These are phyloP conservation scores for Neoboletus subvelutipes DNA, from an alignment of 768 basidiomycete genomes.

Conservation along the genomic window DNA sequence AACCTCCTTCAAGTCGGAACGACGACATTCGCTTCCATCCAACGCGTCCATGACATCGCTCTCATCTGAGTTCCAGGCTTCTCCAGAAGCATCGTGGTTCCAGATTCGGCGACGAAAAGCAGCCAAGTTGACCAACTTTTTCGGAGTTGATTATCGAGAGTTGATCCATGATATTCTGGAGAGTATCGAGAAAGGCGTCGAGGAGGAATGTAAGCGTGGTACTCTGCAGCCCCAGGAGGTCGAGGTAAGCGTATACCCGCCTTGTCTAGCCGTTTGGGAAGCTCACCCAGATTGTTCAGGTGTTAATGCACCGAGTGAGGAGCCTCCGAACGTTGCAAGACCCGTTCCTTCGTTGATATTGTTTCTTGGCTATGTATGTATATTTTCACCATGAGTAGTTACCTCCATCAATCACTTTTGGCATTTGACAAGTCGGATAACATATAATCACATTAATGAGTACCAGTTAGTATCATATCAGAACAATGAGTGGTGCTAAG, in stretches of 20 bases:
- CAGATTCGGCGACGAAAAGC: slow-evolving; percentile 71
- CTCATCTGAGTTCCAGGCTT: slow-evolving; percentile 46
- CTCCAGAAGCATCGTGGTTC: slow-evolving; percentile 48
- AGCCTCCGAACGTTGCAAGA: slow-evolving; percentile 29
- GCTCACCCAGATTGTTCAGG: slow-evolving; percentile 37
- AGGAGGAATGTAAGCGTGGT: slow-evolving; percentile 65
- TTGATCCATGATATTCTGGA: slow-evolving; percentile 76
- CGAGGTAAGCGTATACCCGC: slow-evolving; percentile 52
- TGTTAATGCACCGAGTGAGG: slow-evolving; percentile 41
- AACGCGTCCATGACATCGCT: slow-evolving; percentile 62
- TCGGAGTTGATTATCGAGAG: slow-evolving; percentile 82
- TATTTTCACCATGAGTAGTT: not conserved
- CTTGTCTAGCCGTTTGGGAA: not conserved
- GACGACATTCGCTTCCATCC: slow-evolving; percentile 68
- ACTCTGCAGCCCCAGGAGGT: slow-evolving; percentile 66
- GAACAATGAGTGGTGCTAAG: not conserved
- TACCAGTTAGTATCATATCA: slow-evolving; percentile 16
- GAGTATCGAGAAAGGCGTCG: slow-evolving; percentile 74
- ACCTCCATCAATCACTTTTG: slow-evolving; percentile 1
- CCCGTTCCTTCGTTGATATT: slow-evolving; percentile 7
- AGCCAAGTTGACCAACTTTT: slow-evolving; percentile 84
- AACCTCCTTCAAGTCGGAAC: slow-evolving; percentile 53
- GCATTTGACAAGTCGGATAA: slow-evolving; percentile 8
- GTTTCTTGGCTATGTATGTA: slow-evolving; percentile 6
- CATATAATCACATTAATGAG: slow-evolving; percentile 22